phyloP scores from a whole-genome alignment of 768 basidiomycete genomes.

The Termitomyces sp. region DNA sequence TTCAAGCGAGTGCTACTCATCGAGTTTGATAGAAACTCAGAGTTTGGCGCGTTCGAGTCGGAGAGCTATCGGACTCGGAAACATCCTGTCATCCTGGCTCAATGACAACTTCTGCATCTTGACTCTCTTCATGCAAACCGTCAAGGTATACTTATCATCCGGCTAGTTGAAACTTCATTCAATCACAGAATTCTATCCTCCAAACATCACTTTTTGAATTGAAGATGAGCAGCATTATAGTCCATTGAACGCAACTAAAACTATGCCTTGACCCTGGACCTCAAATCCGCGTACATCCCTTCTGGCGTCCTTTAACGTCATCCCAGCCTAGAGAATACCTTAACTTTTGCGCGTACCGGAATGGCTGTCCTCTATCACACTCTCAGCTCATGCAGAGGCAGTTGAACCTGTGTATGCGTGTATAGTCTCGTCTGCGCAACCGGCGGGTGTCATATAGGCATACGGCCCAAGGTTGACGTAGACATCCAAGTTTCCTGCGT shows the following conservation, averaged over 20 bases:
- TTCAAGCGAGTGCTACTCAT: constrained; percentile 15
- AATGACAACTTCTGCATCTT: too few relatives aligned
- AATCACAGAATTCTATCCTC: too few relatives aligned
- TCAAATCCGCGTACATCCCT: neutral
- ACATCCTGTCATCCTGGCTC: neutral
- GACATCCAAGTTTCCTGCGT: constrained; percentile 33
- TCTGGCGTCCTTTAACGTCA: neutral
- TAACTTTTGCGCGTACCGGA: neutral
- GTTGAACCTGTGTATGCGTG: constrained; percentile 55
- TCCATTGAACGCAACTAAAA: neutral
- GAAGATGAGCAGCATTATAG: too few relatives aligned
- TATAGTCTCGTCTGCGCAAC: constrained; percentile 55
- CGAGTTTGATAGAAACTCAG: neutral
- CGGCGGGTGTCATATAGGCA: constrained; percentile 49
- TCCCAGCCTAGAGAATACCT: neutral
- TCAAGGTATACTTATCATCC: neutral
- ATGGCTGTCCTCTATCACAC: neutral
- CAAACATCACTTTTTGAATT: too few relatives aligned
- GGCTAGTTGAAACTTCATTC: neutral
- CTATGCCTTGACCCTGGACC: neutral
- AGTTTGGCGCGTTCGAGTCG: neutral
- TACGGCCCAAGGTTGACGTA: constrained; percentile 54
- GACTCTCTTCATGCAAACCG: too few relatives aligned
- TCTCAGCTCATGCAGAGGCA: constrained; percentile 22
- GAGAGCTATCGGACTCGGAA: neutral